phyloP scores from a whole-genome alignment of 163 green algal species.

The Prototheca stagnorum region DNA sequence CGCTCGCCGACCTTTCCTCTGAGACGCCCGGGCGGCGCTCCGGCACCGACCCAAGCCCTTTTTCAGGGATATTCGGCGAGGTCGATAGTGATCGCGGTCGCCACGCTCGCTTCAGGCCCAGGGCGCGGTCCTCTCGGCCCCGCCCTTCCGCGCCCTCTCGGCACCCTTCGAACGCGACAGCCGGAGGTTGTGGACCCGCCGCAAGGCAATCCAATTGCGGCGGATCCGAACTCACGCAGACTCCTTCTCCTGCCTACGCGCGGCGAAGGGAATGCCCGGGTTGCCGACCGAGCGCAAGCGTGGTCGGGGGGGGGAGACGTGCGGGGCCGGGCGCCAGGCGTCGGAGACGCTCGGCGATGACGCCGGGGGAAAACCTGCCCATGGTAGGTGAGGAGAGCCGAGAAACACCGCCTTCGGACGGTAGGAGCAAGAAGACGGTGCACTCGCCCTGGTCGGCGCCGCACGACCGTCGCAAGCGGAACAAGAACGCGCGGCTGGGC shows the following conservation, averaged over 20 bases:
- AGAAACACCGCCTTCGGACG: neutral
- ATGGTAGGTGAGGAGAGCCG: neutral
- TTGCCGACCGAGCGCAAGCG: no score
- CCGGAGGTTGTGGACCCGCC: no score
- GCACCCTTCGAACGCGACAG: no score
- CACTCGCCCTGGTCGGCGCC: slow-evolving; percentile 1
- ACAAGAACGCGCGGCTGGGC: neutral
- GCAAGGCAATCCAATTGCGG: no score
- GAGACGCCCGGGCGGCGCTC: neutral
- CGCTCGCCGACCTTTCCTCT: neutral
- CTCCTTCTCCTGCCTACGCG: neutral
- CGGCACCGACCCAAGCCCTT: neutral
- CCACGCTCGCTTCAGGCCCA: no score
- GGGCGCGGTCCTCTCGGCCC: no score
- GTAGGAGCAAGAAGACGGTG: neutral
- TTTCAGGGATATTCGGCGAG: no score
- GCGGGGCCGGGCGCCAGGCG: no score
- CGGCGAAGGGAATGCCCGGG: neutral
- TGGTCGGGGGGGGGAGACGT: no score
- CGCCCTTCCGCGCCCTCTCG: no score
- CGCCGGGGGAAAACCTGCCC: neutral
- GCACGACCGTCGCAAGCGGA: neutral
- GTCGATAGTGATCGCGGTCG: no score
- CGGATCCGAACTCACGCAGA: no score
- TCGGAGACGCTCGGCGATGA: neutral